Conservation (phyloP, 495 filamentous ascomycete genomes). For the Penicillium diatomitis region DNA sequence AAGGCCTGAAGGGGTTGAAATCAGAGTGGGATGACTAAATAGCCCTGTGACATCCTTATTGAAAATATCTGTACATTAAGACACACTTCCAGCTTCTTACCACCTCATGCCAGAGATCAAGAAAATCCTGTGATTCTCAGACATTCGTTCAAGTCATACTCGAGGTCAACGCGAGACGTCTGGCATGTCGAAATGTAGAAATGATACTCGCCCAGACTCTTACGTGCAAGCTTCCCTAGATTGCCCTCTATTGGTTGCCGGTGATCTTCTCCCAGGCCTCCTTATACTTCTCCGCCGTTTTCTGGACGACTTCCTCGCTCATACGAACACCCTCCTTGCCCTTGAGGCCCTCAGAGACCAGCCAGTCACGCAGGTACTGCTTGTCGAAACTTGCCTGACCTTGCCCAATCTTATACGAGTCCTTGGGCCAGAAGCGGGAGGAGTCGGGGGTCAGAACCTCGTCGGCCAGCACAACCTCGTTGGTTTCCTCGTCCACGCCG, state of each 20-base stretch:
- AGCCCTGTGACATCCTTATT: not conserved
- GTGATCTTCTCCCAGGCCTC: conserved; percentile 67
- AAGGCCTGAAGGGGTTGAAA: conserved; percentile 30
- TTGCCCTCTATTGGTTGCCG: conserved; percentile 19
- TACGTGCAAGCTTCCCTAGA: too few species aligned
- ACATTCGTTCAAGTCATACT: too few species aligned
- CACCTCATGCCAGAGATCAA: too few species aligned
- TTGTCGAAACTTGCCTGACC: conserved; percentile 85
- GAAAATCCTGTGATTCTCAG: too few species aligned
- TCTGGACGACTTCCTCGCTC: conserved; percentile 52
- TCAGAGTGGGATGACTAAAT: conserved; percentile 31
- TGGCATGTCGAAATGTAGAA: too few species aligned
- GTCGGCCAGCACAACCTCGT: conserved; percentile 77
- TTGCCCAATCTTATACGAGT: conserved; percentile 59
- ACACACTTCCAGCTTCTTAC: too few species aligned
- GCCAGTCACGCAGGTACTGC: conserved; percentile 84
- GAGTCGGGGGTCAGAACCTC: conserved; percentile 86
- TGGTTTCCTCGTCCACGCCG: conserved; percentile 61
- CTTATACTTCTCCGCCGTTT: conserved; percentile 55
- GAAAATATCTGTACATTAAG: conserved; percentile 5
- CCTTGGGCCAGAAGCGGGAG: conserved; percentile 81
- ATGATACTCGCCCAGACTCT: too few species aligned
- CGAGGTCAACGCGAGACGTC: not conserved
- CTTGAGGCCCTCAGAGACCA: conserved; percentile 60
- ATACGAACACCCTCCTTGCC: conserved; percentile 60